Base-by-base conservation (phyloP, 108 stramenopile genomes). In the Cylindrotheca closterium region DNA sequence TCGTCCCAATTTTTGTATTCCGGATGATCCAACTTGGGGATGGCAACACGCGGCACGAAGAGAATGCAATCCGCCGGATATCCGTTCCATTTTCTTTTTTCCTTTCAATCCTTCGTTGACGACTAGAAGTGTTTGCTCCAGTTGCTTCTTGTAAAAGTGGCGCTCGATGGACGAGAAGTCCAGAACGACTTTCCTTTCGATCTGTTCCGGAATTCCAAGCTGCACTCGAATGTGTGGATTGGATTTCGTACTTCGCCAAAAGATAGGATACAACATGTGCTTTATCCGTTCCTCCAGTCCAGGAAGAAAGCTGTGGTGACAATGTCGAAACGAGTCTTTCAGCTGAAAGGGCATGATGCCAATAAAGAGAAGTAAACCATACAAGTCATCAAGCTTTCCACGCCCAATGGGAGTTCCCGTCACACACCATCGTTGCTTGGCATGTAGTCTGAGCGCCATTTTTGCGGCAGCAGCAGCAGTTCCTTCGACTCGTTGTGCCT, bases 11-110 rank as follows among this genome's bases (percentile, higher is more conserved):
- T 56, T 66, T 42, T 47, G 30, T 15, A 89, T 62, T 18, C 88
- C 88, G 58, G 70, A 67, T 8, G 80, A 56, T 31, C 88, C 85
- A 21, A 89, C 88, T 68, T 89, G 88, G 30, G 85, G 88, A 78
- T 89, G 88, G 58, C 82, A 83, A 47, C 88, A 89, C 2, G 88
- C 88, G 25, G 87, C 87, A 21, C 84, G 67, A 26, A 88, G 71
- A 28, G 65, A 67, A 27, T 85, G 80, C 0, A 85, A 53, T 4
- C 59, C 63, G 25, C 58, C 52, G n/a, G 76, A 57, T 21, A 84
- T 65, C 42, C 54, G n/a, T 29, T 68, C 63, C 26, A 34, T 37
- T 67, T 67, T 58, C 63, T 47, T 71, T 58, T 54, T 53, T 60
- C 34, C 28, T 23, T 51, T 21, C 49, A 17, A 30, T 49, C 22